A percentile compares a stretch with the other conserved stretches of the same genome.
These are phyloP conservation scores for Guillardia theta DNA, from an alignment of 78 protist species.

Conservation along the genomic window DNA sequence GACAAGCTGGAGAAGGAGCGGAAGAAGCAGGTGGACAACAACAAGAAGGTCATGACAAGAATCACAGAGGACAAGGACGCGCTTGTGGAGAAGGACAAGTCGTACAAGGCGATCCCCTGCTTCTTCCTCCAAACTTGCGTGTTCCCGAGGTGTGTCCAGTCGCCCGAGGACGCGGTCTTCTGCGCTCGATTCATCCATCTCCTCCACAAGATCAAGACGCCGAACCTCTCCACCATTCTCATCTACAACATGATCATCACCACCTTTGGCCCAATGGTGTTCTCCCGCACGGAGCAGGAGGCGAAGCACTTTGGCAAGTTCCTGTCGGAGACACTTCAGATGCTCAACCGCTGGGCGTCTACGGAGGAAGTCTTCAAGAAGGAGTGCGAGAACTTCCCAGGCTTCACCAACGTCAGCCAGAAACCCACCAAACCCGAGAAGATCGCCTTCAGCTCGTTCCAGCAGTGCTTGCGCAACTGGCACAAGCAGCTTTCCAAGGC, in stretches of 20 bases:
- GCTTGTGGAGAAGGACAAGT: neutral
- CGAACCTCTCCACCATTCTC: neutral
- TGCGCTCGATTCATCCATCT: neutral
- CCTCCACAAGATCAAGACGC: neutral
- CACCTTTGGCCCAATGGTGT: neutral
- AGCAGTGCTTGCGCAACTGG: neutral
- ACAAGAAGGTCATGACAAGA: neutral
- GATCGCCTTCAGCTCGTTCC: neutral
- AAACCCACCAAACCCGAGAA: neutral
- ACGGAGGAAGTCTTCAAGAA: neutral
- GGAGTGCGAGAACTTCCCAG: neutral
- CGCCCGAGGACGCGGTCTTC: neutral
- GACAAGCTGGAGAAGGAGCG: neutral
- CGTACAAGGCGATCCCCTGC: neutral
- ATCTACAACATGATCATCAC: neutral
- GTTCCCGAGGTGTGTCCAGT: neutral
- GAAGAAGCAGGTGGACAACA: neutral
- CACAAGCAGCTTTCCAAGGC: constrained; percentile 13
- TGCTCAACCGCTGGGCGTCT: neutral
- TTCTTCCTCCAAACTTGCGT: neutral
- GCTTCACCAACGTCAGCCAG: neutral
- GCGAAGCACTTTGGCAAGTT: constrained; percentile 22
- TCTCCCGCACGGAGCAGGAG: constrained; percentile 26
- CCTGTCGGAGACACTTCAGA: neutral
- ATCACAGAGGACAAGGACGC: neutral